These are phyloP conservation scores for Komagataella pastoris DNA, from an alignment of 805 yeast species.

Conservation along the genomic window DNA sequence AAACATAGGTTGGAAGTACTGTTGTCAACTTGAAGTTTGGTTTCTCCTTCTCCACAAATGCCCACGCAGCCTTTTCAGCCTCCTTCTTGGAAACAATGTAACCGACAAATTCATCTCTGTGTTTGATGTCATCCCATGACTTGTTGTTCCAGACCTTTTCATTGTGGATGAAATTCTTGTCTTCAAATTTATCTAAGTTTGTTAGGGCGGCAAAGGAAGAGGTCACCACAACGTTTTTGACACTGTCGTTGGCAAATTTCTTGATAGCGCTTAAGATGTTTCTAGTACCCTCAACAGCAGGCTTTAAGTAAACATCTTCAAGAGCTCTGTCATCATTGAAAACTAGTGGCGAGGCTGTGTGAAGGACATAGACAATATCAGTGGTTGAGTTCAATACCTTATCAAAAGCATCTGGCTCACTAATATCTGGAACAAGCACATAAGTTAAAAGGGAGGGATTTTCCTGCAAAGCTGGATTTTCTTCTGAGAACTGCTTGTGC, in stretches of 20 bases:
- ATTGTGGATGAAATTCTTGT: conserved; percentile 8
- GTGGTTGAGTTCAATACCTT: conserved; percentile 24
- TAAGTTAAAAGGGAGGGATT: conserved; percentile 9
- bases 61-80: conserved; percentile 49
- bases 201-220: conserved; percentile 38
- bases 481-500: conserved; percentile 14
- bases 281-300: conserved; percentile 44
- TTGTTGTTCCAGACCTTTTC: conserved; percentile 26
- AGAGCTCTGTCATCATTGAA: conserved; percentile 24
- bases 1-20: conserved; percentile 29
- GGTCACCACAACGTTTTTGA: conserved; percentile 37
- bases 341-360: conserved; percentile 36
- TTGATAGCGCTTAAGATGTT: conserved; percentile 31
- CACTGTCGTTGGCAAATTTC: conserved; percentile 24
- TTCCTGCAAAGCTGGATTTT: conserved; percentile 8
- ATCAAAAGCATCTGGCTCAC: conserved; percentile 31
- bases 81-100: conserved; percentile 33
- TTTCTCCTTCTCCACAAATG: conserved; percentile 26
- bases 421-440: conserved; percentile 23
- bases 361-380: conserved; percentile 30
- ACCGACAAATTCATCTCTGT: conserved; percentile 10
- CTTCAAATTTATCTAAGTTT: conserved; percentile 8
- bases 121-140: conserved; percentile 18
- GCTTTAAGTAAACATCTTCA: conserved; percentile 37
- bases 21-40: conserved; percentile 25